A percentile compares a stretch with the other conserved stretches of the same genome.
Evolutionary conservation across 2,329 filamentous ascomycete genomes (phyloP).

Genomic region (Xylariaceae sp.): DNA sequence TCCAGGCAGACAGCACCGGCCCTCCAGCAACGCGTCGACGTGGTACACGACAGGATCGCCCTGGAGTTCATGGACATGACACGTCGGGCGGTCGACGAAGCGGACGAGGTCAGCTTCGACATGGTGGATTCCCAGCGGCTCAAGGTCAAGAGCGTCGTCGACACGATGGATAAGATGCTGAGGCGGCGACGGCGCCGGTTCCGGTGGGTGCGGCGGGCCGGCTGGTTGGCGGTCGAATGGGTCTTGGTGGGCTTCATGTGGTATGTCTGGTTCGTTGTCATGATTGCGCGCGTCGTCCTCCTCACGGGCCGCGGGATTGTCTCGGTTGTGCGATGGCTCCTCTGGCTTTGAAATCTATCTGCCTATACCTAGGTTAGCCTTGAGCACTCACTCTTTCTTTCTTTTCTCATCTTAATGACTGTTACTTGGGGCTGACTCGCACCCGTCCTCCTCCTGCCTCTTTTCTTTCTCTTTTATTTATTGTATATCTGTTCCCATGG

Average conservation of each 20-base stretch:
- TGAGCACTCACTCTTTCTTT: too few relatives aligned
- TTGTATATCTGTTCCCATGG: too few relatives aligned
- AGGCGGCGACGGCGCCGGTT: slow-evolving; percentile 62
- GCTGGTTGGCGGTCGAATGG: slow-evolving; percentile 86
- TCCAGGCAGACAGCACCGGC: slow-evolving; percentile 49
- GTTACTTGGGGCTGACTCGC: too few relatives aligned
- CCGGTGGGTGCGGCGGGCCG: slow-evolving; percentile 67
- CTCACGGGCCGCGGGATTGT: slow-evolving; percentile 57
- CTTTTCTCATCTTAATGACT: too few relatives aligned
- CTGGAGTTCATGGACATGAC: slow-evolving; percentile 56
- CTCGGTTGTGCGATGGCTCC: slow-evolving; percentile 66
- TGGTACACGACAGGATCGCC: slow-evolving; percentile 41
- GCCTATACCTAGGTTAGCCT: neutral
- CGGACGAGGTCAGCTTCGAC: slow-evolving; percentile 71
- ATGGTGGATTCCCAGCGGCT: slow-evolving; percentile 72
- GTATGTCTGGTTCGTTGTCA: slow-evolving; percentile 88
- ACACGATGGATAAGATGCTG: slow-evolving; percentile 72
- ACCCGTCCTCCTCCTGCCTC: too few relatives aligned
- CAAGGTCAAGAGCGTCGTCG: slow-evolving; percentile 72
- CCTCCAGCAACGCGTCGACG: slow-evolving; percentile 45
- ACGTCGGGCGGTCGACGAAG: slow-evolving; percentile 66
- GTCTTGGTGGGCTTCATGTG: slow-evolving; percentile 83
- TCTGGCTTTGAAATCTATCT: slow-evolving; percentile 58
- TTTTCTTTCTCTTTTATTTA: too few relatives aligned
- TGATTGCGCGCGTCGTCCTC: slow-evolving; percentile 62